phyloP scores from a whole-genome alignment of 2,329 filamentous ascomycete species.

The Clarireedia homoeocarpa region DNA sequence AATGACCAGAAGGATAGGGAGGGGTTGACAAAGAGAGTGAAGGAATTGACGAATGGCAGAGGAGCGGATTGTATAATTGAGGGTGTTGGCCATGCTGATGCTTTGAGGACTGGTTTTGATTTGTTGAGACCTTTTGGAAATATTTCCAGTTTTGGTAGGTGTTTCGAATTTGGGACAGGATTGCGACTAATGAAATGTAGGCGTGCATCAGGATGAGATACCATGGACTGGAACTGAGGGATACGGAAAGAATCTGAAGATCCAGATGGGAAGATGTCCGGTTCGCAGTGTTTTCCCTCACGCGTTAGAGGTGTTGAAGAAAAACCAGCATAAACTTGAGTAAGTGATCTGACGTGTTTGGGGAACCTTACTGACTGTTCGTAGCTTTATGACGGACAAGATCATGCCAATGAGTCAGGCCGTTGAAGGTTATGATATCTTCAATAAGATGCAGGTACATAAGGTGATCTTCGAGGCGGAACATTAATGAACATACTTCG shows the following conservation, averaged over 20 bases:
- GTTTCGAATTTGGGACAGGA: background rate
- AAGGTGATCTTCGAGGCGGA: constrained; percentile 58
- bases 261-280: constrained; percentile 70
- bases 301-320: constrained; percentile 55
- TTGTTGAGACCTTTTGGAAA: constrained; percentile 64
- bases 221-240: constrained; percentile 56
- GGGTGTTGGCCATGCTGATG: constrained; percentile 63
- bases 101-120: constrained; percentile 63
- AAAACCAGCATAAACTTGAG: constrained; percentile 59
- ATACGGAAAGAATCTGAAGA: constrained; percentile 61
- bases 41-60: constrained; percentile 67
- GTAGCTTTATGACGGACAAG: constrained; percentile 69
- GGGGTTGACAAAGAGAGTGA: constrained; percentile 58
- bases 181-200: background rate
- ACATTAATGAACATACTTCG: constrained; percentile 1
- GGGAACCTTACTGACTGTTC: constrained; percentile 16
- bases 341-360: constrained; percentile 34
- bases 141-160: constrained; percentile 40
- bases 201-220: constrained; percentile 47
- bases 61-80: constrained; percentile 83
- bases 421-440: constrained; percentile 61
- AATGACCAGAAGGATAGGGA: constrained; percentile 65
- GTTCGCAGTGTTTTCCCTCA: constrained; percentile 64
- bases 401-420: constrained; percentile 63
- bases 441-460: constrained; percentile 65